Evolutionary conservation across 257 asterid species (phyloP).

Genomic region (Agastache rugosa): DNA sequence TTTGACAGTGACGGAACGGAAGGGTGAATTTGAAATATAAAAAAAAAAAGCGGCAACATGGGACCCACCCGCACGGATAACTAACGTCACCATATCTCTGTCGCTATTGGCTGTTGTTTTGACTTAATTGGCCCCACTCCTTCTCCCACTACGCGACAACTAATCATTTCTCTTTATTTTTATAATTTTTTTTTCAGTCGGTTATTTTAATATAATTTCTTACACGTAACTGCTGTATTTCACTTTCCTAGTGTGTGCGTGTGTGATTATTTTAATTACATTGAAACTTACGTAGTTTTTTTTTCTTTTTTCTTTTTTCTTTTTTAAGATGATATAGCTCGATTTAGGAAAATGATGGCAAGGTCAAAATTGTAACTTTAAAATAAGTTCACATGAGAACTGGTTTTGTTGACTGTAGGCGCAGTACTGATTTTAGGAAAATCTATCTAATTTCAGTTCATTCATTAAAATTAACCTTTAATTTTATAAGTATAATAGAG

Average conservation of each 20-base stretch:
- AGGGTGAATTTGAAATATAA: background rate
- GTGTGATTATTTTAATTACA: background rate
- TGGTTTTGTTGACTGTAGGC: no score
- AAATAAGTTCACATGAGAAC: no score
- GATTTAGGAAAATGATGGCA: no score
- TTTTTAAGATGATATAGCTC: no score
- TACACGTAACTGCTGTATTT: background rate
- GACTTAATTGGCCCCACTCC: constrained; percentile 6
- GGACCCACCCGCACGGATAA: constrained; percentile 42
- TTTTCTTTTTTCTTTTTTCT: no score
- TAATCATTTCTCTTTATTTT: no score
- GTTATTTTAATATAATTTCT: background rate
- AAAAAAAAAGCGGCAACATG: background rate
- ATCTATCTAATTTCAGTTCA: no score
- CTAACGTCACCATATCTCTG: constrained; percentile 41
- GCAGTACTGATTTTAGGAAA: no score
- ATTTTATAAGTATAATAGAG: no score
- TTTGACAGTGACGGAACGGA: constrained; percentile 17
- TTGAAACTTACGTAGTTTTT: background rate
- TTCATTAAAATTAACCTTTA: no score
- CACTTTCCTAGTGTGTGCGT: background rate
- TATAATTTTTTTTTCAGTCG: no score
- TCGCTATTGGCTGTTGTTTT: constrained; percentile 31
- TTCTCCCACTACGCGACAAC: constrained; percentile 9
- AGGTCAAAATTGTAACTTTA: no score